Conservation (phyloP, 202 grass and related monocot genomes). For the Elaeis oleifera region DNA sequence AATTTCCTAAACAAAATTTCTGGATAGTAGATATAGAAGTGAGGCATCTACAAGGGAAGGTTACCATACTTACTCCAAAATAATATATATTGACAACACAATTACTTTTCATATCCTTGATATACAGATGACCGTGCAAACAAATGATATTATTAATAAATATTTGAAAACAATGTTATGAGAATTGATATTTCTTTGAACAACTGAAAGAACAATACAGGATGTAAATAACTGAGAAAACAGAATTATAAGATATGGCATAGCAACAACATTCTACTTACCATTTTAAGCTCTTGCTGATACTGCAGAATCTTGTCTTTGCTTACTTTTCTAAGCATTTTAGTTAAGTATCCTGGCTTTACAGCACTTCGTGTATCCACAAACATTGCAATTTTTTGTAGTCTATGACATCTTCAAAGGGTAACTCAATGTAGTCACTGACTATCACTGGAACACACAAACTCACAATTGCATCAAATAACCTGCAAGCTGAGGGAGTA, state of each 20-base stretch:
- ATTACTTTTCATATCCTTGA: too few species aligned
- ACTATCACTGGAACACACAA: conserved; percentile 87
- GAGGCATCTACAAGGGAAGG: too few species aligned
- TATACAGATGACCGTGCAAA: too few species aligned
- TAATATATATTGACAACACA: too few species aligned
- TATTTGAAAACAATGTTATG: too few species aligned
- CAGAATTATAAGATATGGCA: neutral
- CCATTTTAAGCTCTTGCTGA: conserved; percentile 82
- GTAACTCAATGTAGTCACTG: conserved; percentile 73
- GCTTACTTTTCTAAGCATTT: conserved; percentile 48
- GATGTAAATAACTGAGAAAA: neutral
- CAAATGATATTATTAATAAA: too few species aligned
- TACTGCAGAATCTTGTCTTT: conserved; percentile 60
- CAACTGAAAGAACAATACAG: neutral
- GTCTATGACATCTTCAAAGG: conserved; percentile 93
- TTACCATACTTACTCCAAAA: too few species aligned
- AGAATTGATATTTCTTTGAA: neutral
- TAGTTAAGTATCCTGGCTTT: conserved; percentile 57
- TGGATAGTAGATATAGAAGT: too few species aligned
- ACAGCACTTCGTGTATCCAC: conserved; percentile 61
- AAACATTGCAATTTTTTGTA: conserved; percentile 82
- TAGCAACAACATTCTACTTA: conserved; percentile 24
- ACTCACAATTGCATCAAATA: conserved; percentile 93
- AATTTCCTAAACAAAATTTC: too few species aligned
- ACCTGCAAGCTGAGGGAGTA: conserved; percentile 80